Evolutionary conservation across 176 grass and related monocot species (phyloP), one percentile per base, ranked within the genome.

Genomic region (Carex myosuroides): DNA sequence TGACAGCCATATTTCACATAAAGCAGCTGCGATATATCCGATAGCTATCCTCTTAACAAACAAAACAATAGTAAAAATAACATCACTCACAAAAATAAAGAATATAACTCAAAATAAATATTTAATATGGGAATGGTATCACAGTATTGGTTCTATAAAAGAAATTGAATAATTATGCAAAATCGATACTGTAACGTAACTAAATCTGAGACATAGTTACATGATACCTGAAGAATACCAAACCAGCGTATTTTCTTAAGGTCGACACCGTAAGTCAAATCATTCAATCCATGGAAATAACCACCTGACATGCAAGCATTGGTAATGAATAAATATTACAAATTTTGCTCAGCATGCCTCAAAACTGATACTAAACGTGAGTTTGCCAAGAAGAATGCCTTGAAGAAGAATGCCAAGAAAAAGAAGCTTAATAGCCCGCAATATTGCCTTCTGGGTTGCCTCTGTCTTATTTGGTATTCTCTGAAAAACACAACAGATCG

Each of bases 1-100:
- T 67, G 61, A 64, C 35, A 97, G 90, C 94, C 94, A 97, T 62
- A 97, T 97, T 91, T 97, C 92, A 69, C 92, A 97, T 0, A 92
- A 64, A 22, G 92, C 94, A 53, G 90, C 90, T 41, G 91, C 80
- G 24, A 97, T 80, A 84, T 97, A 97, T 69, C 88, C 89, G 82
- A 94, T 86, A 64, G 94, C 94, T 54, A 97, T 97, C 90, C 94
- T 94, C 94, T 97, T 87, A 72, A 90, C 14, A 29, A 53, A 75
- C 29, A 52, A 92, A 26, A 64, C 11, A 79, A 50, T 62, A 79
- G 26, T 30, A 13, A 86, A 65, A 48, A 72, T 74, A n/a, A 0
- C 4, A 81, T 61, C 13, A 64, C 13, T 41, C 9, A 13, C 7
- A 56, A 56, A 20, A 30, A 63, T 54, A 39, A 20, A 68, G 24